Evolutionary conservation across 2,329 filamentous ascomycete genomes (phyloP), one percentile per base, ranked within the genome.

Genomic region (Gliomastix tumulicola): DNA sequence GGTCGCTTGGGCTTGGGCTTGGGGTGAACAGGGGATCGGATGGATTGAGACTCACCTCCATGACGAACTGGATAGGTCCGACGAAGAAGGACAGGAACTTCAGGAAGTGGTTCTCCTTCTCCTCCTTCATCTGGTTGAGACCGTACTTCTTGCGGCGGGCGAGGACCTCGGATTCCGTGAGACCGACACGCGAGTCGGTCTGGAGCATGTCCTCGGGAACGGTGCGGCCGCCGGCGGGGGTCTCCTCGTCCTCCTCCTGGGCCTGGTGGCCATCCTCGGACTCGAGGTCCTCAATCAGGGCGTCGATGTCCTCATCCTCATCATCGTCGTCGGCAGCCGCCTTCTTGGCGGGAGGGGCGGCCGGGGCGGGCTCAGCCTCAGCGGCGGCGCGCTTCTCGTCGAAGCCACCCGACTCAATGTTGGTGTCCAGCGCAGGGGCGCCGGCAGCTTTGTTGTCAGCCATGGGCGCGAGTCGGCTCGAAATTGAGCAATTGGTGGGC

Each of bases 61-160:
- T 94, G 57, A 94, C 88, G 63, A 90, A 90, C 60, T 94, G 88
- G 48, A 94, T 90, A 18, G 88, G 88, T 47, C 88, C 88, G 38
- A 92, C 69, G 60, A 94, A 94, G 68, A 85, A 92, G 50, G 74
- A 71, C 53, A 79, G 62, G 63, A 94, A 94, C 70, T 94, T 92
- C 53, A 92, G 72, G 42, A 89, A 63, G 40, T 88, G 54, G 54
- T 89, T 94, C 64, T 88, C 83, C 66, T 88, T 88, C 68, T 90
- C 84, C 65, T 94, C 86, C 65, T 85, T 88, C 84, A 94, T 88
- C 60, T 87, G 80, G 60, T 95, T 94, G 55, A 85, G 70, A 59
- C 88, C 88, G 58, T 81, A 85, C 60, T 84, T 86, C 66, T 76
- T 81, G 41, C 81, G 74, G 35, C 69, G 66, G 35, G 66, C 54